Evolutionary conservation across 139 green algal genomes (phyloP).

Genomic region (Gonium pectorale): DNA sequence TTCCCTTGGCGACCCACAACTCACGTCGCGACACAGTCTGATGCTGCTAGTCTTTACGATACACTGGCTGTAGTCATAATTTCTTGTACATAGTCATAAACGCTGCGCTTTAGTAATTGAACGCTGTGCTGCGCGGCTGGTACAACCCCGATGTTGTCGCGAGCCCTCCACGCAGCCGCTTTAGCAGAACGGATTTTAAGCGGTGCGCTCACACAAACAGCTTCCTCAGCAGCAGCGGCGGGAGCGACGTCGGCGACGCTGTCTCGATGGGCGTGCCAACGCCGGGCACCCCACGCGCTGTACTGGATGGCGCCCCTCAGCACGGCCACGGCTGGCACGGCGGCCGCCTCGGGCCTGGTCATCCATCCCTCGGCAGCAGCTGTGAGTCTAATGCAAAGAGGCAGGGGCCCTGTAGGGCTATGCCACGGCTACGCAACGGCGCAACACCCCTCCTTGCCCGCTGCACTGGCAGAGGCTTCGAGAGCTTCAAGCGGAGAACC

Average conservation of each 20-base stretch:
- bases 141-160: conserved; percentile 22
- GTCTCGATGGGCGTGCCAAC: too few relatives aligned
- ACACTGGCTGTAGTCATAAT: too few relatives aligned
- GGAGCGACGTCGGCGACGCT: background rate
- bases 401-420: background rate
- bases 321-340: background rate
- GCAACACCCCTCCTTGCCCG: background rate
- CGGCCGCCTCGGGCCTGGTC: background rate
- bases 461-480: conserved; percentile 59
- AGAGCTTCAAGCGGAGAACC: conserved; percentile 60
- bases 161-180: conserved; percentile 6
- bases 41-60: too few relatives aligned
- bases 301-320: background rate
- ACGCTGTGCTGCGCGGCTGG: too few relatives aligned
- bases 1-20: too few relatives aligned
- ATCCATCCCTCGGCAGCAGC: conserved; percentile 36
- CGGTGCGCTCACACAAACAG: background rate
- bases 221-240: background rate
- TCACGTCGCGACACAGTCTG: too few relatives aligned
- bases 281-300: too few relatives aligned
- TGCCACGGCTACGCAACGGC: background rate
- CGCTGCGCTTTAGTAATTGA: too few relatives aligned
- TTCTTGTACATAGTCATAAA: too few relatives aligned
- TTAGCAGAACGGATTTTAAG: conserved; percentile 21
- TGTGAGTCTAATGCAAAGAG: background rate